phyloP scores from a whole-genome alignment of 495 filamentous ascomycete genomes.

The Evernia prunastri region DNA sequence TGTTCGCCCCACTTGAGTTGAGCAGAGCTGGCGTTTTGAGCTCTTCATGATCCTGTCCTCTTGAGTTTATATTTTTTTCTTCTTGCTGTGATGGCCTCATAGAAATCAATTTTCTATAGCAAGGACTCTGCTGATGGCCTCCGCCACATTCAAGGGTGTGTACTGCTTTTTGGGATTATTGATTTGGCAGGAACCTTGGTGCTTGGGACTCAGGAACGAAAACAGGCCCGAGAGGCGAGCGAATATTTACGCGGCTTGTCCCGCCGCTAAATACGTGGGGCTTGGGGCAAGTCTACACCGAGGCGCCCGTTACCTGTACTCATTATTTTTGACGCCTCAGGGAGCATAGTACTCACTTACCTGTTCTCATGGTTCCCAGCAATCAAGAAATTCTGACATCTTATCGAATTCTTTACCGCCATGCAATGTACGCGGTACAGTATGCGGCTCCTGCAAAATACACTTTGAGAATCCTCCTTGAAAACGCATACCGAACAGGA shows the following conservation, averaged over 20 bases:
- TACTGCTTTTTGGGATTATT: not conserved
- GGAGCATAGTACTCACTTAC: not conserved
- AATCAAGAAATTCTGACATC: conserved; percentile 50
- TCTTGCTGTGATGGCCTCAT: not conserved
- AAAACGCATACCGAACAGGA: conserved; percentile 61
- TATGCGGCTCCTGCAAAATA: conserved; percentile 72
- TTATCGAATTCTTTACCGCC: conserved; percentile 74
- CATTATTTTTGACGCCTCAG: too few species aligned
- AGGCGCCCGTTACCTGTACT: too few species aligned
- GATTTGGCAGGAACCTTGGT: not conserved
- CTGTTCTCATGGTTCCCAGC: conserved; percentile 10
- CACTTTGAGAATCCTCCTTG: conserved; percentile 56
- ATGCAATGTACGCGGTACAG: conserved; percentile 67
- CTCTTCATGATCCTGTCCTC: not conserved
- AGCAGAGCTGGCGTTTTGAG: not conserved
- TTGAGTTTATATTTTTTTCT: not conserved
- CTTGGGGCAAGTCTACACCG: not conserved
- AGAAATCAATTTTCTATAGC: not conserved
- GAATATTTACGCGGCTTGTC: not conserved
- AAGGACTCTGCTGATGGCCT: not conserved
- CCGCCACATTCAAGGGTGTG: not conserved
- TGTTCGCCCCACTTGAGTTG: not conserved
- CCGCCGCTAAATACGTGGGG: not conserved
- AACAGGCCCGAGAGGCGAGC: not conserved
- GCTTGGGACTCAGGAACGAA: not conserved